These are phyloP conservation scores for Gardenia jasminoides DNA, from an alignment of 257 asterid genomes.

Conservation along the genomic window DNA sequence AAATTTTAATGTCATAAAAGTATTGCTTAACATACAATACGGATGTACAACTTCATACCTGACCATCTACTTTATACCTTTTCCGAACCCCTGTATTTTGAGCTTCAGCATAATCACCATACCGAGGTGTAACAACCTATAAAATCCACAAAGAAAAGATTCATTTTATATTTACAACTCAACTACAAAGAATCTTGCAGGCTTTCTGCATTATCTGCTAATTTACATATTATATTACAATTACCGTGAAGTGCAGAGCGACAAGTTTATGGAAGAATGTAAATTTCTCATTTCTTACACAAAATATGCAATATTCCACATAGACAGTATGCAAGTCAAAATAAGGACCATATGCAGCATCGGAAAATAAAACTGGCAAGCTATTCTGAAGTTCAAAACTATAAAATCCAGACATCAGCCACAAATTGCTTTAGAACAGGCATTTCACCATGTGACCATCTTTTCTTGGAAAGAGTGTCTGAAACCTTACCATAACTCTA, in stretches of 20 bases:
- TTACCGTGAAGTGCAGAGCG: neutral
- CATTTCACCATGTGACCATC: neutral
- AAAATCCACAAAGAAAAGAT: slow-evolving; percentile 26
- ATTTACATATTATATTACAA: neutral
- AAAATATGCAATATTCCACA: neutral
- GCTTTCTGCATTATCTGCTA: neutral
- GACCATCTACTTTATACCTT: slow-evolving; percentile 76
- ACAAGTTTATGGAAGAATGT: neutral
- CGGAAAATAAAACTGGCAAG: neutral
- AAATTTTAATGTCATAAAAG: slow-evolving; percentile 23
- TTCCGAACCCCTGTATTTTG: slow-evolving; percentile 69
- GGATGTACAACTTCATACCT: slow-evolving; percentile 44
- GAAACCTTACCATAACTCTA: slow-evolving; percentile 84
- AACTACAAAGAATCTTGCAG: neutral
- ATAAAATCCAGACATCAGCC: neutral
- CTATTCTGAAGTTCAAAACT: neutral
- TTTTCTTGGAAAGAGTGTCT: neutral
- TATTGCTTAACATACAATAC: slow-evolving; percentile 1
- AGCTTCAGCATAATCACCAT: slow-evolving; percentile 72
- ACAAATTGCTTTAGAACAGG: neutral
- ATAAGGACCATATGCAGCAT: neutral
- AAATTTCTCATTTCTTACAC: too few relatives aligned
- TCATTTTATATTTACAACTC: neutral
- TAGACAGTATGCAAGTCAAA: neutral
- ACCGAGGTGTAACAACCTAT: slow-evolving; percentile 86